Evolutionary conservation across 352 stramenopile genomes (phyloP), one percentile per base, ranked within the genome.

Genomic region (Pythium myriotylum): DNA sequence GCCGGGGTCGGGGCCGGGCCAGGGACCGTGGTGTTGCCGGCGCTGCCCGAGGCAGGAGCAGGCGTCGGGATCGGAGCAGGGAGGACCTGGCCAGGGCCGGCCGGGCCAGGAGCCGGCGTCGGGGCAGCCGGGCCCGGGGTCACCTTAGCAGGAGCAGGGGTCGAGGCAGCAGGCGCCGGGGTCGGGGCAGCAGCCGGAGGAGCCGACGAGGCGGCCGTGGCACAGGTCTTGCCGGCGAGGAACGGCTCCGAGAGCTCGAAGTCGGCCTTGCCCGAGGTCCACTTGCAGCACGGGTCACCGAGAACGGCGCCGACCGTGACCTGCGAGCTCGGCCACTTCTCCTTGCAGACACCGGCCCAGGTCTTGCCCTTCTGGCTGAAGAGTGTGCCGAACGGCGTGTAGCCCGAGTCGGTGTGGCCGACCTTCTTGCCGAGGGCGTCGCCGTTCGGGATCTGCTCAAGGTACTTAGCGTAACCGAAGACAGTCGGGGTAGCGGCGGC

Each of bases 401-500:
- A 70, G 39, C 68, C 52, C 12, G 37, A 62, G n/a, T 41, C 45
- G 23, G 53, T 64, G 54, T 86, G 77, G 24, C 74, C 77, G 8
- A 86, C 57, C 27, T 37, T 0, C 54, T 79, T 70, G 14, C 53
- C 26, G 63, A 82, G 76, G 2, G 24, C 37, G 7, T 54, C 64
- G 26, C 74, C 72, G 65, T 86, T 86, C 47, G 76, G 76, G 27
- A 83, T 42, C 35, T 78, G 62, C 22, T 48, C 35, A 14, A 75
- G 43, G 55, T 77, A 86, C 54, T 29, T 35, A 33, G 50, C 35
- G 27, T 61, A 35, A 23, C 46, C 67, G 3, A 89, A 94, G 14
- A 84, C 84, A 70, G 95, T 82, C 47, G 93, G 73, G 33, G 49
- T 5, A 62, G 92, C 89, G 33, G 84, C 93, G 50, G n/a, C 37